phyloP scores from a whole-genome alignment of 176 grass and related monocot genomes.

The Rhynchospora pubera region DNA sequence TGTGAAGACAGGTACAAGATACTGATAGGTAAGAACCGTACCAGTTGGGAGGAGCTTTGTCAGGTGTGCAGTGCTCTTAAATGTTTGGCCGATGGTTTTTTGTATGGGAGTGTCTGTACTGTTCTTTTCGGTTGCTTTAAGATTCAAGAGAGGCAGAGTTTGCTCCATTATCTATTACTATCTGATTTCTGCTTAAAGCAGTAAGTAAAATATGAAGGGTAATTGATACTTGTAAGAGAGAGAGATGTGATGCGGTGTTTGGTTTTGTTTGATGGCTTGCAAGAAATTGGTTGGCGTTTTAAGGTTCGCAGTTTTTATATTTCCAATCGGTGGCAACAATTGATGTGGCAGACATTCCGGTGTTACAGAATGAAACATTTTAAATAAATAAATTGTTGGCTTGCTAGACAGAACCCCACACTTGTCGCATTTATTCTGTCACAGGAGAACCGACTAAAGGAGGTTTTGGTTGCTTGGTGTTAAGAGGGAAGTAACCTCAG shows the following conservation, averaged over 20 bases:
- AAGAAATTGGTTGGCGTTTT: constrained; percentile 22
- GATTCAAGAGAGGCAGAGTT: constrained; percentile 39
- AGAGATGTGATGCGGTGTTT: constrained; percentile 7
- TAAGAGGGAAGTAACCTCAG: background rate
- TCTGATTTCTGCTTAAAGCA: background rate
- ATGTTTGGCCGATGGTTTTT: constrained; percentile 46
- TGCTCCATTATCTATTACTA: constrained; percentile 17
- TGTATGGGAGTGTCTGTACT: constrained; percentile 26
- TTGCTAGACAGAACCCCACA: background rate
- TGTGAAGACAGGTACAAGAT: constrained; percentile 44
- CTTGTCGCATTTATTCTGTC: background rate
- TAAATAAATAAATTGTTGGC: constrained; percentile 5
- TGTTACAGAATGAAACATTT: background rate
- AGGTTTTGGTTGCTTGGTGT: constrained; percentile 17
- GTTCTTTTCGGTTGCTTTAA: constrained; percentile 14
- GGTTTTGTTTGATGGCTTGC: constrained; percentile 25
- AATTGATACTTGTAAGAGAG: constrained; percentile 1
- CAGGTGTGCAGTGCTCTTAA: constrained; percentile 52
- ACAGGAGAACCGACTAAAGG: constrained; percentile 1
- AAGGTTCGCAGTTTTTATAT: background rate
- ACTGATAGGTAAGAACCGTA: constrained; percentile 52
- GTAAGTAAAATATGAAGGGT: constrained; percentile 14
- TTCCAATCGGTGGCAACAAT: background rate
- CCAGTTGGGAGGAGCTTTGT: constrained; percentile 78
- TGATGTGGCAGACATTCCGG: background rate